Percentiles rank a stretch among this genome's conserved stretches.
Conservation (phyloP, 768 basidiomycete species). For the Mycena kentingensis region DNA sequence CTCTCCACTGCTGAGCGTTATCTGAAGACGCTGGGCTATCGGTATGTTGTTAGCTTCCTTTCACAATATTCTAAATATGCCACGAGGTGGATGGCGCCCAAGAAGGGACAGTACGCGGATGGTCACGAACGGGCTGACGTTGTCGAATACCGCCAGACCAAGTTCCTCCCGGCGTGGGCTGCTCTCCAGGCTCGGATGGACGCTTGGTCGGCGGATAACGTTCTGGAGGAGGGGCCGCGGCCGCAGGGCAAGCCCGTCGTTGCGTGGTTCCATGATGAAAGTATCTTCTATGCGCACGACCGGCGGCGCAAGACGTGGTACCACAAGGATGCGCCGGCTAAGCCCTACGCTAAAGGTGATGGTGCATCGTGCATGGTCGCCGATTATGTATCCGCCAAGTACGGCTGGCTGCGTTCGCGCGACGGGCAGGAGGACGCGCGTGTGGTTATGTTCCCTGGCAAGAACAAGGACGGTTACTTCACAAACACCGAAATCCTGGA, state of each 20-base stretch:
- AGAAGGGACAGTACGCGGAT: constrained; percentile 31
- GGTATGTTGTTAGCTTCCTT: constrained; percentile 3
- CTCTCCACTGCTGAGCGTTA: constrained; percentile 26
- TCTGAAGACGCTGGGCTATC: constrained; percentile 26
- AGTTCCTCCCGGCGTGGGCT: constrained; percentile 24
- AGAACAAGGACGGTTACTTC: constrained; percentile 29
- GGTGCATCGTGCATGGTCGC: constrained; percentile 36
- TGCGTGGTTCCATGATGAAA: constrained; percentile 34
- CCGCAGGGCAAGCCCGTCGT: constrained; percentile 10
- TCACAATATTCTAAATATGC: not conserved
- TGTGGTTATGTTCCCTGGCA: constrained; percentile 28
- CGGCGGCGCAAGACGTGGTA: constrained; percentile 26
- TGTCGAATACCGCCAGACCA: constrained; percentile 27
- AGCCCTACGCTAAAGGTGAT: constrained; percentile 38
- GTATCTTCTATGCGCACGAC: constrained; percentile 41
- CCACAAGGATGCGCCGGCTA: constrained; percentile 18
- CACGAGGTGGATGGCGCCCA: constrained; percentile 9
- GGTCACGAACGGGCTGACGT: constrained; percentile 34
- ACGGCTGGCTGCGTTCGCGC: constrained; percentile 29
- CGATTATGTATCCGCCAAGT: constrained; percentile 38
- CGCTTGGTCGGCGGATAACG: constrained; percentile 4
- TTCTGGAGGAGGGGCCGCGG: not conserved
- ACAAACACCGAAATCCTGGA: constrained; percentile 16
- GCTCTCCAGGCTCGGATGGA: constrained; percentile 10
- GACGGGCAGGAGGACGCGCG: constrained; percentile 23